A percentile compares a stretch with the other conserved stretches of the same genome.
These are phyloP conservation scores for Hypoxylon sp. DNA, from an alignment of 2,329 filamentous ascomycete species.

Conservation along the genomic window DNA sequence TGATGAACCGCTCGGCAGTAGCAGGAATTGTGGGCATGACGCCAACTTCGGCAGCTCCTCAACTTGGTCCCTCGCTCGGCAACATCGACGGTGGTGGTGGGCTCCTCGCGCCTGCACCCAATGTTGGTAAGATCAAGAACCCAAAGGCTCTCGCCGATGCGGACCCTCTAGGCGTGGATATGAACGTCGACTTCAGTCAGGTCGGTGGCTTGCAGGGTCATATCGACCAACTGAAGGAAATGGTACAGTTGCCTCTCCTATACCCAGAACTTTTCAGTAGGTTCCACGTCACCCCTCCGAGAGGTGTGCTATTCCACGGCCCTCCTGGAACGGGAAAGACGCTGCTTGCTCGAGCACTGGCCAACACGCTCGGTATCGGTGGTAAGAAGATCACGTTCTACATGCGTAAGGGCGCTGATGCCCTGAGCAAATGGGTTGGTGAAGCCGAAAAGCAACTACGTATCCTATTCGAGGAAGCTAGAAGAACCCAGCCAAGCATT, in stretches of 20 bases:
- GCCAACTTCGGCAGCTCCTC: conserved; percentile 63
- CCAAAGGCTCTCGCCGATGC: conserved; percentile 92
- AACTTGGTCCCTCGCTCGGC: conserved; percentile 56
- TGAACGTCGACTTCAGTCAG: conserved; percentile 92
- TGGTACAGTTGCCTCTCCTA: conserved; percentile 93
- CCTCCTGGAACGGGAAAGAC: conserved; percentile 98
- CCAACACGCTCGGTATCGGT: conserved; percentile 88
- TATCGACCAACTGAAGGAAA: conserved; percentile 97
- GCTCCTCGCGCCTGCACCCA: conserved; percentile 69
- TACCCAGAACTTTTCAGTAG: conserved; percentile 94
- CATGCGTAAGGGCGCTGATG: conserved; percentile 99
- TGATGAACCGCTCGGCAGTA: conserved; percentile 70
- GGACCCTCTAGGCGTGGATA: conserved; percentile 92
- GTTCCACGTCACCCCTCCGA: conserved; percentile 92
- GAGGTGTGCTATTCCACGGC: conserved; percentile 96
- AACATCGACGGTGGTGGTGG: conserved; percentile 58
- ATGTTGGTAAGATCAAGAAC: conserved; percentile 94
- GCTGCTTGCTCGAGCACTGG: conserved; percentile 90
- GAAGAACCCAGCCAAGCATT: conserved; percentile 96
- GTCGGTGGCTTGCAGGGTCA: conserved; percentile 93
- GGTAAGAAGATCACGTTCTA: conserved; percentile 98
- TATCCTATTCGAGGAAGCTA: conserved; percentile 92
- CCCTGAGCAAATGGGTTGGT: conserved; percentile 98
- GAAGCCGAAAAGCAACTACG: conserved; percentile 96
- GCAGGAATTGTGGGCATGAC: conserved; percentile 73